Base-by-base conservation (phyloP, 495 filamentous ascomycete species). In the Neurospora cerealis region DNA sequence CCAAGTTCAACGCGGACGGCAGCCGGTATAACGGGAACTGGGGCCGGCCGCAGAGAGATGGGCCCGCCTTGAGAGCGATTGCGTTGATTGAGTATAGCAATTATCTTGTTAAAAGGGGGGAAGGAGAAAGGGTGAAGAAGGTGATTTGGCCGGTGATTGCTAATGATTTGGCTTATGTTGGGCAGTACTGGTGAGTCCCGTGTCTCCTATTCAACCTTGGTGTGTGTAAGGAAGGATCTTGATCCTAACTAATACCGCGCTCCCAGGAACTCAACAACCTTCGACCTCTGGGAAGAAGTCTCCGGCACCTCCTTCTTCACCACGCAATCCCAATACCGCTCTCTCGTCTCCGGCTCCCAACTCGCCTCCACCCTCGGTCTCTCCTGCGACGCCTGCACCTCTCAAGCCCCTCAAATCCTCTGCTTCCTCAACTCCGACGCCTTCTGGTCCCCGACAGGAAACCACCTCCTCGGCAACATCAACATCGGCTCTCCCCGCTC, bases 271-370 rank as follows among this genome's bases (percentile, higher is more conserved):
- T 80, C 86, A 60, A 87, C 86, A 36, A 88, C 88, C 32, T 92
- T 87, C 73, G 90, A 93, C 78, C 83, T 93, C 6, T 92, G 90
- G 91, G 91, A 92, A 75, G 91, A 92, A 80, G 85, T 90, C 2
- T 80, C 82, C n/a, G 88, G 88, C 34, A 83, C 82, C 39, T 87
- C 85, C 32, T 91, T 91, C 82, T 92, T 85, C 77, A 84, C 83
- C 21, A 77, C 80, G 13, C 79, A 81, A 38, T 71, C 73, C 32
- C 82, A 83, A 70, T 80, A 83, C 74, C 81, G 83, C 72, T 83
- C 90, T 13, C 78, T 92, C 5, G 82, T 89, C 17, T 88, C 91
- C 76, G 90, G 90, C 41, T 83, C 79, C 36, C 81, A 80, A 19
- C 83, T 92, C 21, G 89, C 89, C 11, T 78, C 73, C 75, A 80